phyloP scores from a whole-genome alignment of 257 asterid species.

The Plectranthus barbatus region DNA sequence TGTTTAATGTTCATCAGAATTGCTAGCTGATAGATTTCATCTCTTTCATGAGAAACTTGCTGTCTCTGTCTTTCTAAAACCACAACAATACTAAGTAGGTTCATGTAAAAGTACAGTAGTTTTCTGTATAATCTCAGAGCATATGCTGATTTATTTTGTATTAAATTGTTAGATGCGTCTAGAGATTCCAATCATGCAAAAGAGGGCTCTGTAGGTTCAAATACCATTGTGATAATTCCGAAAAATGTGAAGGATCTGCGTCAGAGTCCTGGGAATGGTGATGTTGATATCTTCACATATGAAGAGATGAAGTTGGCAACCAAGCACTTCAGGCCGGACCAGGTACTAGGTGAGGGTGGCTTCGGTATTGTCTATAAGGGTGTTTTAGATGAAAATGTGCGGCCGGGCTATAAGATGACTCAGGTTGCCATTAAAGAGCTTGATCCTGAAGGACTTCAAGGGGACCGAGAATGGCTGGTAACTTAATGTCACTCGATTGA shows the following conservation, averaged over 20 bases:
- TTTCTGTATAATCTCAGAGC: not conserved
- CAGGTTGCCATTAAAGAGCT: conserved; percentile 88
- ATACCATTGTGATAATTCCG: conserved; percentile 39
- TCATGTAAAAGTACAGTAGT: not conserved
- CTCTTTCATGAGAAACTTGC: not conserved
- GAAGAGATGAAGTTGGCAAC: conserved; percentile 95
- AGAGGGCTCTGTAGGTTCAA: conserved; percentile 34
- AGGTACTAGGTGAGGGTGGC: conserved; percentile 92
- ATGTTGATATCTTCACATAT: conserved; percentile 76
- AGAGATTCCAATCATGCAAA: conserved; percentile 30
- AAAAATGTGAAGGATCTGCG: conserved; percentile 71
- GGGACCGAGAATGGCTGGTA: conserved; percentile 99
- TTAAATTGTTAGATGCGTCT: conserved; percentile 8
- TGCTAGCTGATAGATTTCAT: not conserved
- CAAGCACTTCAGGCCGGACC: conserved; percentile 75
- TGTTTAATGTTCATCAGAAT: not conserved
- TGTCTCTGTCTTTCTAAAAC: not conserved
- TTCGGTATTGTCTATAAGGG: conserved; percentile 91
- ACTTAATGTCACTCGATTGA: not conserved
- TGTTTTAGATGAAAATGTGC: conserved; percentile 60
- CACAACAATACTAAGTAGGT: not conserved
- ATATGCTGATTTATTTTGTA: conserved; percentile 3
- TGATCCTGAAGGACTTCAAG: conserved; percentile 88
- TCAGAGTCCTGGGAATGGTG: conserved; percentile 54
- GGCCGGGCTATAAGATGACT: conserved; percentile 50